Evolutionary conservation across 78 protist species (phyloP), one percentile per base, ranked within the genome.

Genomic region (Capsaspora owczarzaki): DNA sequence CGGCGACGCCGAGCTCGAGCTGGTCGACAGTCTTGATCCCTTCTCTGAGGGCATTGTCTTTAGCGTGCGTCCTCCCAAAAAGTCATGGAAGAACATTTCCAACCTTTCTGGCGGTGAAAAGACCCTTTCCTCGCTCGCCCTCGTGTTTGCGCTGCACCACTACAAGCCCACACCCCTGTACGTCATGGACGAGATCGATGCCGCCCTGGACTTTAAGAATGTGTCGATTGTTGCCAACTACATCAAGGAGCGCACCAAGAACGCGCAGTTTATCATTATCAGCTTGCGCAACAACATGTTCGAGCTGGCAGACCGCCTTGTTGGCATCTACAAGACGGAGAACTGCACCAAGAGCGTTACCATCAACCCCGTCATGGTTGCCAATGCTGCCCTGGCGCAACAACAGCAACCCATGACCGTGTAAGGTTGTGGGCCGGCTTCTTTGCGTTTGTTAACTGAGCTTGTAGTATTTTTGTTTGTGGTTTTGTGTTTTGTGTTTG

Each of bases 141-240:
- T 98, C 12, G 99, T 96, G 53, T 97, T 98, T 68, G 99, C 99
- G 27, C 94, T 98, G 71, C 99, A 98, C 81, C 99, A 96, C 85
- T 97, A 78, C 94, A 93, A 95, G 87, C 99, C 99, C 42, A 97
- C 98, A 44, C 99, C 99, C 5, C 91, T 99, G 38, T 99, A 98
- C 86, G 96, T 99, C 44, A 96, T 99, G 99, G 99, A 99, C 87
- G 99, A 99, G 83, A 99, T 99, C 41, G 99, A 99, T 80, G 99
- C 99, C 1, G 97, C 97, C 22, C 87, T 99, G 49, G 99, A 99
- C 84, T 98, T 96, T 87, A 81, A 53, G 51, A 89, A 91, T 81
- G 94, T 91, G 53, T 85, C 96, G 56, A 97, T 97, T 61, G 96
- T 98, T 44, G 99, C 98, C 33, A 90, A 96, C 84, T 98, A 97